phyloP scores from a whole-genome alignment of 495 filamentous ascomycete species.

The Neurospora africana region DNA sequence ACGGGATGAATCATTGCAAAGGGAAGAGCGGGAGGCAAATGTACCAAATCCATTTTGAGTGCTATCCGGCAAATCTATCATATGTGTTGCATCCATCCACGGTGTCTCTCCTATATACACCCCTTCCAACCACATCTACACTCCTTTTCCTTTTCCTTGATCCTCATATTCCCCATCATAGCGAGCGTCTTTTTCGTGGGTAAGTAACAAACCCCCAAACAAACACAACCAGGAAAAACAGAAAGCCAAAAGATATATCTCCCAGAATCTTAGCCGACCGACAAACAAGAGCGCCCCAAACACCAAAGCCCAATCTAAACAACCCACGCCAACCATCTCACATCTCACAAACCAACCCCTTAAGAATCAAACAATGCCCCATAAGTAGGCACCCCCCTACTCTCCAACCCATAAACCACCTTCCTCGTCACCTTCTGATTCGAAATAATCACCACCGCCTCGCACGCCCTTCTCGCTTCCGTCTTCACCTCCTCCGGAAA shows the following conservation, averaged over 20 bases:
- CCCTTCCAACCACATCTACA: not conserved
- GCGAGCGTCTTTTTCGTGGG: no score
- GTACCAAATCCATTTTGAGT: not conserved
- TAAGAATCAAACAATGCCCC: conserved; percentile 76
- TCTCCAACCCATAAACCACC: conserved; percentile 65
- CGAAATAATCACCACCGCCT: conserved; percentile 67
- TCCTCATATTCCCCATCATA: not conserved
- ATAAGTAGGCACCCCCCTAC: conserved; percentile 57
- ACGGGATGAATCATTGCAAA: not conserved
- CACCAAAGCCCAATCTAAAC: not conserved
- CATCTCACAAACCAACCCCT: not conserved
- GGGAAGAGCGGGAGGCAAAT: not conserved
- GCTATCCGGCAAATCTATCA: not conserved
- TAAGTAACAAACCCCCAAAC: not conserved
- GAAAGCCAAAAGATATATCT: not conserved
- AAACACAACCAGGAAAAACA: not conserved
- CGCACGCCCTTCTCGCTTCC: conserved; percentile 42
- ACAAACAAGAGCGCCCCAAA: not conserved
- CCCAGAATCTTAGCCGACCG: not conserved
- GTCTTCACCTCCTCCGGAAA: conserved; percentile 49
- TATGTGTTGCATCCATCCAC: not conserved
- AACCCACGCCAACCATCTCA: no score
- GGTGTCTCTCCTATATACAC: not conserved
- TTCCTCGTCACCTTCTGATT: conserved; percentile 63
- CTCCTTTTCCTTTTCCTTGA: not conserved